Conservation (phyloP, 176 grass and related monocot genomes). For the Triticum dicoccoides region DNA sequence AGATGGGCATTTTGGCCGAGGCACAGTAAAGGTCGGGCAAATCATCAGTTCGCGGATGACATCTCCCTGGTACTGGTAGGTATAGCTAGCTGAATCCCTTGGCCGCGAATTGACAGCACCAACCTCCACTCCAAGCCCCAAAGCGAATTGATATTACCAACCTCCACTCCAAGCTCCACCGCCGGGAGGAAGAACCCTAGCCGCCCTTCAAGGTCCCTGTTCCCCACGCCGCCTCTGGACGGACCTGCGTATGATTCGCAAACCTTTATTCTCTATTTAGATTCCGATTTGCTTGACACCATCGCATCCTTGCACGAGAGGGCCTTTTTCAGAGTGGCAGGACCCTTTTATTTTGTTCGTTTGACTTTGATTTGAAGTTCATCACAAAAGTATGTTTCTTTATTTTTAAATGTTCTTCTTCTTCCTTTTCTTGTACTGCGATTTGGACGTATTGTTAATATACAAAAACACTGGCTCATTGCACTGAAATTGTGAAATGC, state of each 20-base stretch:
- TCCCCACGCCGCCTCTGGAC: background rate
- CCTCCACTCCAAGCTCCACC: background rate
- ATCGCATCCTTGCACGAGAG: background rate
- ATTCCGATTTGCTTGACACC: background rate
- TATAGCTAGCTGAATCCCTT: too few species aligned
- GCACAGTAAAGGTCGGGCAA: too few species aligned
- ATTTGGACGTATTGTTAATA: background rate
- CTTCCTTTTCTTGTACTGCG: background rate
- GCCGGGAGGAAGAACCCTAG: background rate
- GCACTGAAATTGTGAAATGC: too few species aligned
- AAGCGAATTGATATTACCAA: background rate
- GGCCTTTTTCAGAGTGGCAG: background rate
- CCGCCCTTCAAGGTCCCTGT: background rate
- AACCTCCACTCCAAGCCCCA: background rate
- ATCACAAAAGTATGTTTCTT: background rate
- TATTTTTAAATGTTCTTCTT: too few species aligned
- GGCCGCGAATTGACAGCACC: background rate
- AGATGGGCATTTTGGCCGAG: too few species aligned
- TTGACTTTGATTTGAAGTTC: background rate
- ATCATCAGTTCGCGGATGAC: too few species aligned
- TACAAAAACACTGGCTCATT: too few species aligned
- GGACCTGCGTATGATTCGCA: background rate
- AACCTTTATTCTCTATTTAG: background rate
- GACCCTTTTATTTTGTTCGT: background rate
- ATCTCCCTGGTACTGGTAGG: too few species aligned